phyloP scores from a whole-genome alignment of 2,329 filamentous ascomycete genomes.

The Sarocladiaceae sp. region DNA sequence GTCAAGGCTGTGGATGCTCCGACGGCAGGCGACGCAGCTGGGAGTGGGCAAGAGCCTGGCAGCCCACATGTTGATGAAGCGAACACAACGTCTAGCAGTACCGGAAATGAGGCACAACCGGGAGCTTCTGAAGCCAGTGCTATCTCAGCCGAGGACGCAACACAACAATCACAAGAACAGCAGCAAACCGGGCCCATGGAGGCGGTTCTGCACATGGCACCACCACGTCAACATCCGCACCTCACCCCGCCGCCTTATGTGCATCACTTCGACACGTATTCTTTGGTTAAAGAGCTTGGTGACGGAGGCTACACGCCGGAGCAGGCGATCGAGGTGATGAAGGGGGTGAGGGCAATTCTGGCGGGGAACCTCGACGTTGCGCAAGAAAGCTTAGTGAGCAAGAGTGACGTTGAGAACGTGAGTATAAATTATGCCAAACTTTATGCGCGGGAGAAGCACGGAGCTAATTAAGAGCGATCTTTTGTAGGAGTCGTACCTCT shows the following conservation, averaged over 20 bases:
- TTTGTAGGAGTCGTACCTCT: slow-evolving; percentile 73
- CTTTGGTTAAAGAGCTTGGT: slow-evolving; percentile 74
- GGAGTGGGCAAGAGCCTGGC: background rate
- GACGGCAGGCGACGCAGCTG: background rate
- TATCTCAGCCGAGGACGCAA: slow-evolving; percentile 11
- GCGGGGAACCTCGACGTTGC: slow-evolving; percentile 76
- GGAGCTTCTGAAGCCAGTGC: background rate
- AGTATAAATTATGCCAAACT: slow-evolving; percentile 11
- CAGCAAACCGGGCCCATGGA: slow-evolving; percentile 35
- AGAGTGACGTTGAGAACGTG: slow-evolving; percentile 83
- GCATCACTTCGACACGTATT: slow-evolving; percentile 95
- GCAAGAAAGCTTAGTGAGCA: slow-evolving; percentile 73
- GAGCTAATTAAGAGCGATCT: too few relatives aligned
- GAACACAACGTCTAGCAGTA: background rate
- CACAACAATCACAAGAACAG: slow-evolving; percentile 12
- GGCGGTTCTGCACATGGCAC: slow-evolving; percentile 40
- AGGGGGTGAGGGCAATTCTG: slow-evolving; percentile 73
- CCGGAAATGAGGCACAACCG: background rate
- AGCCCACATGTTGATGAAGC: background rate
- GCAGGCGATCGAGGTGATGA: slow-evolving; percentile 86
- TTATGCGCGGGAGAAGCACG: too few relatives aligned
- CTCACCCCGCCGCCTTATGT: slow-evolving; percentile 72
- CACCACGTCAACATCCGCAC: slow-evolving; percentile 48
- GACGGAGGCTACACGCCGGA: slow-evolving; percentile 64
- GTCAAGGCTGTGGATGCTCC: background rate